A percentile compares a stretch with the other conserved stretches of the same genome.
These are phyloP conservation scores for Moesziomyces antarcticus DNA, from an alignment of 1,284 basidiomycete genomes.

Conservation along the genomic window DNA sequence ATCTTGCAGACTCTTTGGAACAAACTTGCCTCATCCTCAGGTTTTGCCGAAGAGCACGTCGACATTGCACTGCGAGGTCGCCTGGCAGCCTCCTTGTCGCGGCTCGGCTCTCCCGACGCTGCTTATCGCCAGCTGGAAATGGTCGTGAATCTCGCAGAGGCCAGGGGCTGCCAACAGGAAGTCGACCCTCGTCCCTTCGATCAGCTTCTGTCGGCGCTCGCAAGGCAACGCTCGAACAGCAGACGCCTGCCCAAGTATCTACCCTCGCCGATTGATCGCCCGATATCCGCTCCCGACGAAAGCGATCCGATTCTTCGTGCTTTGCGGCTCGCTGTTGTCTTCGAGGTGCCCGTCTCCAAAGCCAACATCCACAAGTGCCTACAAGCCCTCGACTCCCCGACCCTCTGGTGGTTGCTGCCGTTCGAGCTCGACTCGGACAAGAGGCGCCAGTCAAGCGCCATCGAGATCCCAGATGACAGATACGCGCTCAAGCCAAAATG, in stretches of 20 bases:
- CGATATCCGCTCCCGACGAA: constrained; percentile 3
- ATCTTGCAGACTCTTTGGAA: constrained; percentile 8
- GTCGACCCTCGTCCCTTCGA: constrained; percentile 44
- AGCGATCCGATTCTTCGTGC: constrained; percentile 27
- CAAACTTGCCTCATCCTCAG: constrained; percentile 1
- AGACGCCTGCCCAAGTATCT: constrained; percentile 4
- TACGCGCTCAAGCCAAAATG: constrained; percentile 20
- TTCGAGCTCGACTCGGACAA: constrained; percentile 24
- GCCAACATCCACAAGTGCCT: constrained; percentile 31
- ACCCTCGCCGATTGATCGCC: constrained; percentile 32
- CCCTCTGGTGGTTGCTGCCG: constrained; percentile 40
- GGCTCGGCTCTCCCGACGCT: constrained; percentile 18
- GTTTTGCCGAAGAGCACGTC: neutral
- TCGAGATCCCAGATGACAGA: constrained; percentile 14
- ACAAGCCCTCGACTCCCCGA: constrained; percentile 25
- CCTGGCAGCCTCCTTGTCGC: constrained; percentile 25
- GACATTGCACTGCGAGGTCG: constrained; percentile 24
- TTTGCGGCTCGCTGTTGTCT: constrained; percentile 26
- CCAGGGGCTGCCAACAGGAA: neutral
- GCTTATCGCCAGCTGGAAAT: constrained; percentile 11
- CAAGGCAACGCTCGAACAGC: constrained; percentile 5
- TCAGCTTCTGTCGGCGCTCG: constrained; percentile 30
- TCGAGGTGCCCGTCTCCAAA: constrained; percentile 22
- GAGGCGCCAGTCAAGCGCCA: neutral
- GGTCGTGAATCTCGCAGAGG: constrained; percentile 6